phyloP scores from a whole-genome alignment of 345 rosid genomes.

The Linum trigynum region DNA sequence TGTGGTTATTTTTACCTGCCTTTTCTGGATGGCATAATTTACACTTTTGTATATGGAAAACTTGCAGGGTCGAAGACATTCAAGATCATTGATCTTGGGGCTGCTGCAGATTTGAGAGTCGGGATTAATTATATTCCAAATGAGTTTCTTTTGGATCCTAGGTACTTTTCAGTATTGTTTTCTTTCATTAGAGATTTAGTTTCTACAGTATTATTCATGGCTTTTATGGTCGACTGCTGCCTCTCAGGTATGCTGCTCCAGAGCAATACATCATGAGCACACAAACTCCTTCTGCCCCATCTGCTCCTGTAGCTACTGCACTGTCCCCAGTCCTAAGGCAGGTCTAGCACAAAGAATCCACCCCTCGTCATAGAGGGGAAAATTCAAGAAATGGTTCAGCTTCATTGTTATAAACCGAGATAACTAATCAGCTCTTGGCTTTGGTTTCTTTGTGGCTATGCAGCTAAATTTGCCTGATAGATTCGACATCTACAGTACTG shows the following conservation, averaged over 20 bases:
- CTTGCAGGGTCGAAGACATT: constrained; percentile 68
- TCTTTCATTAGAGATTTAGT: too few species aligned
- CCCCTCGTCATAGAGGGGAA: background rate
- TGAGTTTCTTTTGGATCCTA: constrained; percentile 91
- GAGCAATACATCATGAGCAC: constrained; percentile 99
- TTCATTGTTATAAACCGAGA: constrained; percentile 6
- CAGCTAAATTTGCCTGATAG: constrained; percentile 96
- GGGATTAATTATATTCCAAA: constrained; percentile 96
- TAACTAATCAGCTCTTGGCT: constrained; percentile 6
- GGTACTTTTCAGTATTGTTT: constrained; percentile 27
- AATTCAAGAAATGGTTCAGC: too few species aligned
- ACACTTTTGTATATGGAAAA: background rate
- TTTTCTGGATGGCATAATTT: background rate
- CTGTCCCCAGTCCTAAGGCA: constrained; percentile 98
- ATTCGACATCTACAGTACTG: constrained; percentile 87
- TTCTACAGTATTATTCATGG: too few species aligned
- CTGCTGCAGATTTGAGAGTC: constrained; percentile 91
- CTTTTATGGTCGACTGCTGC: constrained; percentile 4
- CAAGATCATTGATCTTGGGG: constrained; percentile 97
- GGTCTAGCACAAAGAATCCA: constrained; percentile 27
- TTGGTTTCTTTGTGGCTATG: constrained; percentile 17
- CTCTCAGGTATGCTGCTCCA: constrained; percentile 79
- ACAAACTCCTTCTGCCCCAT: constrained; percentile 97
- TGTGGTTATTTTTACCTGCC: background rate
- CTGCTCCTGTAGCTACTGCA: constrained; percentile 92